Evolutionary conservation across 495 filamentous ascomycete species (phyloP).

Genomic region (Halenospora varia): DNA sequence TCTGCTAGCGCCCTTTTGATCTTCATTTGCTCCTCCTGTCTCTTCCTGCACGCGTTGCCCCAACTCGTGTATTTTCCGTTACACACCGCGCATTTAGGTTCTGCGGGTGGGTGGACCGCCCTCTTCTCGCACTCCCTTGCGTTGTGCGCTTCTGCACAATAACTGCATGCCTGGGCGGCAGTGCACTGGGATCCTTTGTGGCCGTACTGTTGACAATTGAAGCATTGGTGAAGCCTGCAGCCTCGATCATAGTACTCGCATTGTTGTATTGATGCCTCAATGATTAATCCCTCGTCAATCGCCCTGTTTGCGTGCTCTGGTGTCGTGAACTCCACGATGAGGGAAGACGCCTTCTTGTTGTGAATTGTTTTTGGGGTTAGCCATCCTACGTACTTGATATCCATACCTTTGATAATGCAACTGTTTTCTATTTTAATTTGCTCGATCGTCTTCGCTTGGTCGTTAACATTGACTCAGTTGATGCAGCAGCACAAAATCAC

Average conservation of each 20-base stretch:
- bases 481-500: no score
- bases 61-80: conserved; percentile 20
- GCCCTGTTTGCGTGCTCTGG: conserved; percentile 19
- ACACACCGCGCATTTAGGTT: conserved; percentile 16
- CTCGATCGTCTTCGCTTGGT: conserved; percentile 22
- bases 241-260: conserved; percentile 16
- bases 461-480: conserved; percentile 23
- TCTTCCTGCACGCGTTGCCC: conserved; percentile 23
- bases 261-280: conserved; percentile 5
- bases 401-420: conserved; percentile 16
- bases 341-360: conserved; percentile 18
- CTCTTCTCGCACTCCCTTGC: conserved; percentile 19
- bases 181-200: conserved; percentile 18
- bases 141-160: conserved; percentile 17
- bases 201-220: conserved; percentile 18
- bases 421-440: conserved; percentile 22
- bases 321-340: conserved; percentile 22
- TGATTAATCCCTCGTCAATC: conserved; percentile 13
- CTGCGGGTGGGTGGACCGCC: conserved; percentile 10
- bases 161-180: conserved; percentile 18
- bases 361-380: conserved; percentile 13
- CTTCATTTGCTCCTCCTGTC: conserved; percentile 10
- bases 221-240: conserved; percentile 19
- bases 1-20: conserved; percentile 20
- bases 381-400: conserved; percentile 21